Conservation (phyloP, 2,329 filamentous ascomycete genomes). For the Ophiocordyceps polyrhachis-furcata region DNA sequence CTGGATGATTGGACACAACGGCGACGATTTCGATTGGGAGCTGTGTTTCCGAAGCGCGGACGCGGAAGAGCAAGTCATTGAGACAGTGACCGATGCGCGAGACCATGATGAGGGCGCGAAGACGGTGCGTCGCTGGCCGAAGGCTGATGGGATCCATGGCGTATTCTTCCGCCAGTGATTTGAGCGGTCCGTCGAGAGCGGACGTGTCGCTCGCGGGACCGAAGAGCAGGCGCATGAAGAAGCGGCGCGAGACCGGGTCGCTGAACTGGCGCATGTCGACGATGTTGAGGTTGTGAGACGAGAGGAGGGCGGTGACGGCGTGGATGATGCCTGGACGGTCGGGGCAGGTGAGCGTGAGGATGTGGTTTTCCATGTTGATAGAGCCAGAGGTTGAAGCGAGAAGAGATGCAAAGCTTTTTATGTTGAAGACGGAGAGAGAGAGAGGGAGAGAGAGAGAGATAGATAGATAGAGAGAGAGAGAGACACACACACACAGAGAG, state of each 20-base stretch:
- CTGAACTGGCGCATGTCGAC: slow-evolving; percentile 73
- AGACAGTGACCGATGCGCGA: slow-evolving; percentile 78
- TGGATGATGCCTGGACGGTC: slow-evolving; percentile 75
- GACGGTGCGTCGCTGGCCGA: slow-evolving; percentile 48
- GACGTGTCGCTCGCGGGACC: slow-evolving; percentile 29
- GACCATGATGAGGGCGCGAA: slow-evolving; percentile 70
- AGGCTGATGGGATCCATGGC: slow-evolving; percentile 52
- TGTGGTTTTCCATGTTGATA: slow-evolving; percentile 29
- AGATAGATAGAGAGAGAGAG: neutral
- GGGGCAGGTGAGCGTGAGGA: slow-evolving; percentile 67
- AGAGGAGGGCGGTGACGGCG: slow-evolving; percentile 62
- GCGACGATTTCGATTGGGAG: slow-evolving; percentile 57
- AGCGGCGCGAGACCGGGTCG: slow-evolving; percentile 52
- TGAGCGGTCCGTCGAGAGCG: slow-evolving; percentile 36
- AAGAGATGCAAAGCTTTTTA: too few relatives aligned
- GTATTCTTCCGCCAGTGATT: slow-evolving; percentile 41
- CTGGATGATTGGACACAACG: slow-evolving; percentile 68
- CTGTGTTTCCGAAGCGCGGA: slow-evolving; percentile 43
- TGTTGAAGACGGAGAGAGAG: too few relatives aligned
- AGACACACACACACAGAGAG: too few relatives aligned
- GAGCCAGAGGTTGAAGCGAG: too few relatives aligned
- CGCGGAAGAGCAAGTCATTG: slow-evolving; percentile 67
- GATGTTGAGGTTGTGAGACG: slow-evolving; percentile 58
- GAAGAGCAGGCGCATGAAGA: slow-evolving; percentile 84
- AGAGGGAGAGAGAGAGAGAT: neutral